Evolutionary conservation across 176 grass and related monocot genomes (phyloP).

Genomic region (Areca catechu): DNA sequence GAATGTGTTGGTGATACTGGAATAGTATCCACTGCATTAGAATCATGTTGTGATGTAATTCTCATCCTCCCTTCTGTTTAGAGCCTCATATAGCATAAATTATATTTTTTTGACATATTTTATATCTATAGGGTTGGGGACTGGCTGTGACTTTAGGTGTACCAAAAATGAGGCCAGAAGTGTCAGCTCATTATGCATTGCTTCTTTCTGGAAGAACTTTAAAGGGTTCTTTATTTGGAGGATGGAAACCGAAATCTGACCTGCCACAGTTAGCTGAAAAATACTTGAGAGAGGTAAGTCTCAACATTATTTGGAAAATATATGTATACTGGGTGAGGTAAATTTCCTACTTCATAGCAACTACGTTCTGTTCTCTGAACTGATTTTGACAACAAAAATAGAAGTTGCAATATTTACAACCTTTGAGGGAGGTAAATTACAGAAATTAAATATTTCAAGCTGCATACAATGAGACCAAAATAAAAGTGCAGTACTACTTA

Average conservation of each 20-base stretch:
- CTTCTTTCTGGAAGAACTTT: slow-evolving; percentile 90
- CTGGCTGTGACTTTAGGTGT: slow-evolving; percentile 86
- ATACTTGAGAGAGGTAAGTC: slow-evolving; percentile 57
- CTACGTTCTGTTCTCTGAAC: too few species aligned
- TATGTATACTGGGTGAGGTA: slow-evolving; percentile 5
- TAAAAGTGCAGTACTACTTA: too few species aligned
- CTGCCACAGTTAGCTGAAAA: slow-evolving; percentile 75
- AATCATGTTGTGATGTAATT: slow-evolving; percentile 91
- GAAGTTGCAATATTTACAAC: too few species aligned
- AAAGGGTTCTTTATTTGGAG: slow-evolving; percentile 96
- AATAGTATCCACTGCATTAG: slow-evolving; percentile 69
- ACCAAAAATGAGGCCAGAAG: slow-evolving; percentile 67
- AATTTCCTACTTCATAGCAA: not conserved
- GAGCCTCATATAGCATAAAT: not conserved
- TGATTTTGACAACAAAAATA: too few species aligned
- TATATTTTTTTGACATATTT: not conserved
- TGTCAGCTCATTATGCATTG: slow-evolving; percentile 72
- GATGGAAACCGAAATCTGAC: slow-evolving; percentile 94
- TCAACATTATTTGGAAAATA: slow-evolving; percentile 12
- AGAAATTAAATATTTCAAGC: too few species aligned
- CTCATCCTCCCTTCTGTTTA: slow-evolving; percentile 24
- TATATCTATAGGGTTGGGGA: slow-evolving; percentile 67
- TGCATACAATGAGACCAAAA: too few species aligned
- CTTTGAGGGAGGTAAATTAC: too few species aligned
- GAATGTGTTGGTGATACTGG: slow-evolving; percentile 86